Evolutionary conservation across 202 grass and related monocot genomes (phyloP), one percentile per base, ranked within the genome.

Genomic region (Dendrocalamus latiflorus): DNA sequence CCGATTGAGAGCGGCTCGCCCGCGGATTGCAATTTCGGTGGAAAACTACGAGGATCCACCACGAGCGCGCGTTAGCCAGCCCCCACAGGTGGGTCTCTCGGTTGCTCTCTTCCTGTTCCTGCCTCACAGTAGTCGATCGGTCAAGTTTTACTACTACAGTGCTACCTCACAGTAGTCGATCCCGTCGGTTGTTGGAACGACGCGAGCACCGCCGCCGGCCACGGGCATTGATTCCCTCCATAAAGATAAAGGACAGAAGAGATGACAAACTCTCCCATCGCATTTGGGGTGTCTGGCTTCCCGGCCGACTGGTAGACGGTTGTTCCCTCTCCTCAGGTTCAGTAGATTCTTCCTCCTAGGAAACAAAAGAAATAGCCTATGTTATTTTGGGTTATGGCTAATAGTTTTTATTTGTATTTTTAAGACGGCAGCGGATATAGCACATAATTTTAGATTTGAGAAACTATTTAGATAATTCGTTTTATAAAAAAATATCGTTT

Each of bases 181-280:
- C 55, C 24, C 74, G 83, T 48, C 54, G 65, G 65, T 62, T 70
- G 83, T 15, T 78, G 43, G 42, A 22, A 8, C 43, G 65, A 70
- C 51, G 21, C 39, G 36, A 14, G 30, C 41, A 48, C 21, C 8
- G 22, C 21, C 1, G 25, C n/a, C n/a, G 5, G 1, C 24, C 15
- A n/a, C n/a, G 63, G 21, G 17, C 49, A 48, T 69, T 76, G 53
- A 38, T 28, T 58, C 25, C 34, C 10, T 28, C 41, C 65, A 18
- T 54, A 15, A 54, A 15, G 8, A n/a, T n/a, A n/a, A n/a, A n/a
- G n/a, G n/a, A n/a, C n/a, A n/a, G n/a, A n/a, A 51, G 57, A 64
- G 10, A 36, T 77, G 39, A 45, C 39, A 20, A 62, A 20, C 17
- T 41, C 62, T 6, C 37, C 37, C 10, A 21, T 69, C 33, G 42